Percentiles rank a stretch among this genome's conserved stretches.
Conservation (phyloP, 2,329 filamentous ascomycete species). For the Cladophialophora bantiana region DNA sequence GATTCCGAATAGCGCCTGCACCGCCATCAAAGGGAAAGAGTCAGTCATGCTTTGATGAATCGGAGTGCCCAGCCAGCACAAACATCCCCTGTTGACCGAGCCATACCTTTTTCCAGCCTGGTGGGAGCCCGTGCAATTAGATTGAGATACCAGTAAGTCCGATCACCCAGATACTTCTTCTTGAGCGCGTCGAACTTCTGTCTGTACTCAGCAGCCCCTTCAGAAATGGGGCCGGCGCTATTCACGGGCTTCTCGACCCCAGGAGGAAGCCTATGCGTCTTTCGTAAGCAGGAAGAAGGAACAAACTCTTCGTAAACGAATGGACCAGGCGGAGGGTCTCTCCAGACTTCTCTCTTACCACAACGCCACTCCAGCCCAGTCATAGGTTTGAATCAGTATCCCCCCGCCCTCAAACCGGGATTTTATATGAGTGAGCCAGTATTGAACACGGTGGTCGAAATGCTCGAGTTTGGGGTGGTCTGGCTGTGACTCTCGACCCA, state of each 20-base stretch:
- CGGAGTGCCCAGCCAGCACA: background rate
- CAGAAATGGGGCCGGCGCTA: background rate
- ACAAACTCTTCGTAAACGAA: background rate
- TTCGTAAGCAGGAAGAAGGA: background rate
- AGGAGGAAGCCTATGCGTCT: slow-evolving; percentile 25
- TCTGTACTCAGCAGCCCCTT: slow-evolving; percentile 25
- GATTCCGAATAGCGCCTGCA: slow-evolving; percentile 30
- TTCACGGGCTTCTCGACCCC: slow-evolving; percentile 26
- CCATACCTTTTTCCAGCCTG: slow-evolving; percentile 28
- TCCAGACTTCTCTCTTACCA: slow-evolving; percentile 21
- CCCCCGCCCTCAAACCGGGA: slow-evolving; percentile 25
- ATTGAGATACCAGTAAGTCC: slow-evolving; percentile 32
- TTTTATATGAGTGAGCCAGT: slow-evolving; percentile 22
- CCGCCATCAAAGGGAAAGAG: background rate
- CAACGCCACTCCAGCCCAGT: slow-evolving; percentile 32
- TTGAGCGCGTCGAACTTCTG: slow-evolving; percentile 27
- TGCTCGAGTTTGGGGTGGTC: slow-evolving; percentile 30
- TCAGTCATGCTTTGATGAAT: background rate
- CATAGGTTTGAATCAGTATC: slow-evolving; percentile 24
- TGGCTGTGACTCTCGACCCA: slow-evolving; percentile 30
- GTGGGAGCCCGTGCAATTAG: slow-evolving; percentile 28
- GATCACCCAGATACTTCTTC: slow-evolving; percentile 27
- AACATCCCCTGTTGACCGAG: background rate
- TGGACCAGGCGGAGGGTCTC: background rate
- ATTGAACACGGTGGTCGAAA: slow-evolving; percentile 15